Conservation (phyloP, 75 land plant species). For the Sequoia sempervirens region DNA sequence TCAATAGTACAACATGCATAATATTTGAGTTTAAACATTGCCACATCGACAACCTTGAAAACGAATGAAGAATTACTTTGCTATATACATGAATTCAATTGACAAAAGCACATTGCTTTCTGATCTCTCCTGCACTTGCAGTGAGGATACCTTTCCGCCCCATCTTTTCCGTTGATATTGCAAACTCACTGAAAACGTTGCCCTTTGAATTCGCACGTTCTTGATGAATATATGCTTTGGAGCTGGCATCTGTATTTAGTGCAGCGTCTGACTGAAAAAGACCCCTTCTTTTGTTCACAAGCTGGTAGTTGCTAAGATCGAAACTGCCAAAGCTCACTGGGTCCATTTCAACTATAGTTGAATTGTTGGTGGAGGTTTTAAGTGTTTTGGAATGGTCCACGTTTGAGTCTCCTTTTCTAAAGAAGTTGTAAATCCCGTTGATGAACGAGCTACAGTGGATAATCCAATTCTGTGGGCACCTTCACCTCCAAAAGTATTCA, state of each 20-base stretch:
- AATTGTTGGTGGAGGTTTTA: not conserved
- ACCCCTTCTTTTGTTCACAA: not conserved
- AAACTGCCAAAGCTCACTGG: not conserved
- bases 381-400: conserved; percentile 17
- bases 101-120: conserved; percentile 1
- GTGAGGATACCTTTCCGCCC: conserved; percentile 26
- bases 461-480: conserved; percentile 21
- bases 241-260: not conserved
- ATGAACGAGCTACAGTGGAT: conserved; percentile 14
- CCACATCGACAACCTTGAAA: too few species aligned
- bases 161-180: conserved; percentile 31
- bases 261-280: conserved; percentile 18
- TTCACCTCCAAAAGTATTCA: not conserved
- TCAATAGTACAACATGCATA: too few species aligned
- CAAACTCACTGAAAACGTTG: conserved; percentile 19
- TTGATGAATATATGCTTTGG: not conserved
- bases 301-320: conserved; percentile 3
- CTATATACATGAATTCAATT: not conserved
- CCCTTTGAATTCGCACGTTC: not conserved
- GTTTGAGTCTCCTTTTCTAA: conserved; percentile 13
- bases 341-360: conserved; percentile 2
- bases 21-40: too few species aligned
- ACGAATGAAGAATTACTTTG: not conserved
- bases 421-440: conserved; percentile 25
- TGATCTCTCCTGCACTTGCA: conserved; percentile 10